Conservation (phyloP, 805 yeast genomes). For the Teunomyces aglyptinius region DNA sequence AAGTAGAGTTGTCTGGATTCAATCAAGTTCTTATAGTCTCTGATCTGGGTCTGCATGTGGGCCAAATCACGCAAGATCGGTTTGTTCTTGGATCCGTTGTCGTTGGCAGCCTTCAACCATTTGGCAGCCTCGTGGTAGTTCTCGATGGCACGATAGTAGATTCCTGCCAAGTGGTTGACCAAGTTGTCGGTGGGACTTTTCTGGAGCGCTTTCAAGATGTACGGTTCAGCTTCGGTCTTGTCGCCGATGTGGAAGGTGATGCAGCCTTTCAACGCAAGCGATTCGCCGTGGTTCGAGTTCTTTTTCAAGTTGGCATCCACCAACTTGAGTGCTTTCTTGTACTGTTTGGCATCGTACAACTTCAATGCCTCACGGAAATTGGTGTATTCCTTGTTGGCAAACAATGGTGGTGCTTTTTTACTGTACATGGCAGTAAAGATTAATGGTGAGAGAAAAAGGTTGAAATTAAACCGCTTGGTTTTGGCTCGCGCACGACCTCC, state of each 20-base stretch:
- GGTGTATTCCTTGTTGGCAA: constrained; percentile 62
- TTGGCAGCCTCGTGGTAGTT: constrained; percentile 75
- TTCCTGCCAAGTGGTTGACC: constrained; percentile 82
- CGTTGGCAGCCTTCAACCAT: constrained; percentile 72
- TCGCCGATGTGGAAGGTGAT: constrained; percentile 46
- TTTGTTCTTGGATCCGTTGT: constrained; percentile 73
- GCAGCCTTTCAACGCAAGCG: constrained; percentile 83
- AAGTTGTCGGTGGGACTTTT: constrained; percentile 64
- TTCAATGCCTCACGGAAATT: constrained; percentile 79
- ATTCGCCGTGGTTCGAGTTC: constrained; percentile 71
- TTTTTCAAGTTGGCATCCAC: constrained; percentile 77
- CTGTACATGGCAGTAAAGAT: not conserved
- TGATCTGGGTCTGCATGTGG: constrained; percentile 71
- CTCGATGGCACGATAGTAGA: constrained; percentile 68
- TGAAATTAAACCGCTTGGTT: too few species aligned
- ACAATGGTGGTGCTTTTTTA: constrained; percentile 27
- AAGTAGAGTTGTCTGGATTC: constrained; percentile 66
- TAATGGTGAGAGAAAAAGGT: not conserved
- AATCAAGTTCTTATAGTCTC: constrained; percentile 65
- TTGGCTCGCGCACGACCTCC: too few species aligned
- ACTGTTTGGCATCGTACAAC: constrained; percentile 80
- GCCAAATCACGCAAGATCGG: constrained; percentile 82
- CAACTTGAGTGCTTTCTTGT: constrained; percentile 77
- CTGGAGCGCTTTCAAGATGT: constrained; percentile 58
- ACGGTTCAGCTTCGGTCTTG: constrained; percentile 59